These are phyloP conservation scores for Ceratopteris richardii DNA, from an alignment of 75 land plant genomes.

Conservation along the genomic window DNA sequence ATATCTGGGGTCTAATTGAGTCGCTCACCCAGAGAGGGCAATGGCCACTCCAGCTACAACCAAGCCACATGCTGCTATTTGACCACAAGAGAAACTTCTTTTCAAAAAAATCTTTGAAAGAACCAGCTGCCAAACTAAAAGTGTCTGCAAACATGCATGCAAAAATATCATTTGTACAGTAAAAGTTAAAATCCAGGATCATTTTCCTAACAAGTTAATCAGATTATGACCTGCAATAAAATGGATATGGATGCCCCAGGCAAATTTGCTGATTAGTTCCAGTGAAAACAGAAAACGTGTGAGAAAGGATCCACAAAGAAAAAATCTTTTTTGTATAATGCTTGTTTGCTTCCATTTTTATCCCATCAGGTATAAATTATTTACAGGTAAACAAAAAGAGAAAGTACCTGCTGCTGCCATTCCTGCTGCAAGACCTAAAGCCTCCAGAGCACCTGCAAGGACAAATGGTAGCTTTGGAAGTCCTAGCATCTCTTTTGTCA, in stretches of 20 bases:
- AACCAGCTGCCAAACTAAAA: conserved; percentile 86
- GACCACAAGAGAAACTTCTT: conserved; percentile 50
- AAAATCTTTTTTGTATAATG: too few relatives aligned
- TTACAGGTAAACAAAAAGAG: too few relatives aligned
- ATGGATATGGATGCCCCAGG: conserved; percentile 81
- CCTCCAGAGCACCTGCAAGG: conserved; percentile 67
- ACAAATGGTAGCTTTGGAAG: conserved; percentile 61
- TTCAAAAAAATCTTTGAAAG: conserved; percentile 59
- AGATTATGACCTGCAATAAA: conserved; percentile 57
- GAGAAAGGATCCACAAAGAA: too few relatives aligned
- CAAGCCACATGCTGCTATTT: conserved; percentile 68
- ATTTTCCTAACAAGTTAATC: neutral
- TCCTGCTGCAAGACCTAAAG: conserved; percentile 75
- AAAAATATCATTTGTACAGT: neutral
- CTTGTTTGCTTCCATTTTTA: too few relatives aligned
- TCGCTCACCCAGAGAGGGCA: conserved; percentile 55
- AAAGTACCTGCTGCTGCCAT: conserved; percentile 75
- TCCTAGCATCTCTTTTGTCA: conserved; percentile 76
- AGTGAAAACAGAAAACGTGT: too few relatives aligned
- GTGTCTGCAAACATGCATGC: conserved; percentile 39
- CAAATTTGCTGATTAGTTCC: conserved; percentile 48
- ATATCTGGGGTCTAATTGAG: neutral
- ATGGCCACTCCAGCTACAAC: conserved; percentile 71
- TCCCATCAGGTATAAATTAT: too few relatives aligned
- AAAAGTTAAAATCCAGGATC: neutral